Conservation (phyloP, 2,329 filamentous ascomycete genomes). For the Chrysosporium keratinophilum region DNA sequence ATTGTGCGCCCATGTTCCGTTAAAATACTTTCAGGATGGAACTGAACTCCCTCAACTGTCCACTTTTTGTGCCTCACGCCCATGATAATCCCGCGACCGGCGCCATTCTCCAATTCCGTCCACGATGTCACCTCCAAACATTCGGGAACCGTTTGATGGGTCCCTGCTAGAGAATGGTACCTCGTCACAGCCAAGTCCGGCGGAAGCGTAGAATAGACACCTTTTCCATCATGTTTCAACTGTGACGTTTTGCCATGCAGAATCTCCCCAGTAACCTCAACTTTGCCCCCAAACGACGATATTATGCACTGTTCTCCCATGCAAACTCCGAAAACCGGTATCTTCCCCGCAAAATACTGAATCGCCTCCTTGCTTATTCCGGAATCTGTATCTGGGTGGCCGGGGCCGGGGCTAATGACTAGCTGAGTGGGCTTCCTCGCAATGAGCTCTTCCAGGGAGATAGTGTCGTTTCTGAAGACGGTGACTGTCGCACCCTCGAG, state of each 20-base stretch:
- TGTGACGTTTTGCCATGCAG: conserved; percentile 94
- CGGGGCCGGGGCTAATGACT: conserved; percentile 88
- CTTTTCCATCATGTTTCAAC: conserved; percentile 77
- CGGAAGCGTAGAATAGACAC: conserved; percentile 74
- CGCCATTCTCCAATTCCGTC: conserved; percentile 60
- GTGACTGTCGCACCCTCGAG: conserved; percentile 89
- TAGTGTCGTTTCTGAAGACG: conserved; percentile 85
- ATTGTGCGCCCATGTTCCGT: conserved; percentile 80
- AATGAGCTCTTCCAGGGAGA: conserved; percentile 73
- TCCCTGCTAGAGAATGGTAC: conserved; percentile 93
- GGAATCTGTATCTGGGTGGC: conserved; percentile 82
- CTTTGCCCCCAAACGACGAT: conserved; percentile 80
- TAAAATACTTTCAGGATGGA: conserved; percentile 93
- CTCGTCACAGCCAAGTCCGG: conserved; percentile 79
- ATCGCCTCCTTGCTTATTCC: conserved; percentile 91
- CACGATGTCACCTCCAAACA: conserved; percentile 85
- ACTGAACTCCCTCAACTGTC: conserved; percentile 91
- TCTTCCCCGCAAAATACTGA: conserved; percentile 80
- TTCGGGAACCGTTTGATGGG: conserved; percentile 72
- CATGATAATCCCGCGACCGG: conserved; percentile 82
- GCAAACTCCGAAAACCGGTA: conserved; percentile 93
- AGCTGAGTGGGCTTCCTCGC: conserved; percentile 80
- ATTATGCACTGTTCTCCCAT: conserved; percentile 99
- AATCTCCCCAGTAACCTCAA: conserved; percentile 89
- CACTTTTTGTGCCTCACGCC: conserved; percentile 88